Percentiles rank a stretch among this genome's conserved stretches.
Conservation (phyloP, 2,329 filamentous ascomycete genomes). For the Fusarium protoensiforme region DNA sequence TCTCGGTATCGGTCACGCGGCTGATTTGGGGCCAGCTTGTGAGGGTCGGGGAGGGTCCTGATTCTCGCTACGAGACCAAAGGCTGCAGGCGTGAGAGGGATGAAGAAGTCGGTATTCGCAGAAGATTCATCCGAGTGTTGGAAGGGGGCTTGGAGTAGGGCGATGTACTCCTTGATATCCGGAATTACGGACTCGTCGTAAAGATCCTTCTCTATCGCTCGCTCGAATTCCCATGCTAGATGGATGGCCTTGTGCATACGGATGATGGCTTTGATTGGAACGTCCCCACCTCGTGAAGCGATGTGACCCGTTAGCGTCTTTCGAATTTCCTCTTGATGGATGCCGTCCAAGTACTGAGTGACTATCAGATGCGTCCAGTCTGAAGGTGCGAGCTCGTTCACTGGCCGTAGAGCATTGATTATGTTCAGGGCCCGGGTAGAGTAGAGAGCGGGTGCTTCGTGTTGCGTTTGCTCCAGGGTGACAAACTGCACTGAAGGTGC, state of each 20-base stretch:
- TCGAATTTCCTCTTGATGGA: conserved; percentile 59
- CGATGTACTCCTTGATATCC: conserved; percentile 61
- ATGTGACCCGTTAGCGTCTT: conserved; percentile 48
- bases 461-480: conserved; percentile 62
- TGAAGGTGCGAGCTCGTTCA: conserved; percentile 2
- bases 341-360: conserved; percentile 63
- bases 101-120: conserved; percentile 38
- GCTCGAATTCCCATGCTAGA: conserved; percentile 66
- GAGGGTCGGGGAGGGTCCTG: conserved; percentile 59
- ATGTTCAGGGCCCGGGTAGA: conserved; percentile 52
- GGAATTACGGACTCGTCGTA: conserved; percentile 54
- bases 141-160: conserved; percentile 57
- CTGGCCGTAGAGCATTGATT: conserved; percentile 25
- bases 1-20: conserved; percentile 66
- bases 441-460: conserved; percentile 65
- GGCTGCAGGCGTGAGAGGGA: conserved; percentile 52
- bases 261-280: conserved; percentile 55
- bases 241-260: conserved; percentile 66
- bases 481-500: conserved; percentile 65
- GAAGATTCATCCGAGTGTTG: not conserved
- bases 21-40: conserved; percentile 61
- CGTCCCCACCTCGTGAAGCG: conserved; percentile 14
- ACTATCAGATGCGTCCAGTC: conserved; percentile 42
- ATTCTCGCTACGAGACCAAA: conserved; percentile 55
- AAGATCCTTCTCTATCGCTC: conserved; percentile 59